Evolutionary conservation across 2,329 filamentous ascomycete species (phyloP).

Genomic region (Alternaria arborescens): DNA sequence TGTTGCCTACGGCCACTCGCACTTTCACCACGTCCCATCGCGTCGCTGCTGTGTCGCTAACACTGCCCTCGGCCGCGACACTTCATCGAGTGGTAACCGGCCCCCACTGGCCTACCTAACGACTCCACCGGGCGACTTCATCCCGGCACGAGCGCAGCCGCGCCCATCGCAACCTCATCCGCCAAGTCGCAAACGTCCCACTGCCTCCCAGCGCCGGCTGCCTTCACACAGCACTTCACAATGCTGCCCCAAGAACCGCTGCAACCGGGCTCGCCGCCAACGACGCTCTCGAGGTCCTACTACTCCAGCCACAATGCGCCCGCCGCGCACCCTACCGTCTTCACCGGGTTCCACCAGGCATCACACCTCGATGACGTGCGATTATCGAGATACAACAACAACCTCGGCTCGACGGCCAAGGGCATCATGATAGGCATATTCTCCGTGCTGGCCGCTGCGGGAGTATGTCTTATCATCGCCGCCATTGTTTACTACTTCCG

Average conservation of each 20-base stretch:
- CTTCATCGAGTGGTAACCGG: slow-evolving; percentile 31
- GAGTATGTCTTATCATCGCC: slow-evolving; percentile 81
- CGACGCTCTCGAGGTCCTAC: slow-evolving; percentile 45
- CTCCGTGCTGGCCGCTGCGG: slow-evolving; percentile 91
- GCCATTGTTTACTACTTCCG: slow-evolving; percentile 91
- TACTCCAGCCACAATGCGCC: slow-evolving; percentile 34
- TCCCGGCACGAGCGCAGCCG: slow-evolving; percentile 33
- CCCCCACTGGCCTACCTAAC: slow-evolving; percentile 30
- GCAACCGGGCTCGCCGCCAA: slow-evolving; percentile 38
- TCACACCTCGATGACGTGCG: slow-evolving; percentile 37
- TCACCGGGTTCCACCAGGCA: slow-evolving; percentile 22
- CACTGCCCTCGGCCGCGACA: slow-evolving; percentile 18
- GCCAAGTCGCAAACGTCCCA: slow-evolving; percentile 12
- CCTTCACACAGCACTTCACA: slow-evolving; percentile 18
- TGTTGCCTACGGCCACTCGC: slow-evolving; percentile 11
- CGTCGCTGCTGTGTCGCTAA: slow-evolving; percentile 27
- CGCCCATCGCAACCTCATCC: slow-evolving; percentile 27
- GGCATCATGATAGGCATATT: slow-evolving; percentile 95
- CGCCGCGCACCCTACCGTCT: slow-evolving; percentile 30
- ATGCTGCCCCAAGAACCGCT: slow-evolving; percentile 48
- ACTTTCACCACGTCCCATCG: slow-evolving; percentile 14
- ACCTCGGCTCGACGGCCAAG: slow-evolving; percentile 66
- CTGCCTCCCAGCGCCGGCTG: slow-evolving; percentile 14
- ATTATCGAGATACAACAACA: slow-evolving; percentile 33
- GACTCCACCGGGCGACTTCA: slow-evolving; percentile 21